Base-by-base conservation (phyloP, 2,329 filamentous ascomycete species). In the Sordariomycetes sp. region DNA sequence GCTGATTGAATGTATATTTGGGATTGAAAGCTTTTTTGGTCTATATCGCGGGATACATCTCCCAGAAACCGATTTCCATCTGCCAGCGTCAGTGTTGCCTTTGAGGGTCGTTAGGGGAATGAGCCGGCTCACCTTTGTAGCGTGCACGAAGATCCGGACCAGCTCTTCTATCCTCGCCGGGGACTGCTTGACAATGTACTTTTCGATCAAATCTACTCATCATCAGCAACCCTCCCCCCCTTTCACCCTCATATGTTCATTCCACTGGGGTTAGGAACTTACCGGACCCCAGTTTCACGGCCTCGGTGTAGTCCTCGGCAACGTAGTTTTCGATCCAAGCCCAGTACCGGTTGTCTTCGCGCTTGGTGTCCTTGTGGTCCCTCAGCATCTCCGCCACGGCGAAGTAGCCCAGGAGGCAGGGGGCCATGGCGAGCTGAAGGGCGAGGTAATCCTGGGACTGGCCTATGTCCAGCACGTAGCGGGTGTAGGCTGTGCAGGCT, bases 301-400 rank as follows among this genome's bases (percentile, higher is more conserved):
- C 84, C 41, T 78, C 67, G 1, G 67, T 60, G 45, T 94, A 95
- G 52, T 92, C 84, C 1, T 85, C 79, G 3, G 79, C 82, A 12
- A 83, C 74, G 51, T 95, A 96, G 49, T 86, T 93, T 51, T 88
- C 69, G 44, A 96, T 86, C 90, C 90, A 96, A 30, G 78, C 72
- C 81, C 83, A 92, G 61, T 94, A 96, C 14, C 61, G 67, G 53
- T 90, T 93, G 10, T 81, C 66, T 26, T 68, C 66, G 25, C 68
- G 67, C 40, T 64, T 64, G 23, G 77, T 82, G n/a, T 63, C 65
- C 32, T 70, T 60, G 40, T 83, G 78, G 11, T 64, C 64, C 46
- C 78, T 68, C 4, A 94, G 66, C 47, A 85, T 72, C 47, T 70
- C 69, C 6, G 85, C 90, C 39, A 93, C 84, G 36, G 75, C 75